Percentiles rank a stretch among this genome's conserved stretches.
phyloP scores from a whole-genome alignment of 805 yeast species.

The Lipomyces lipofer region DNA sequence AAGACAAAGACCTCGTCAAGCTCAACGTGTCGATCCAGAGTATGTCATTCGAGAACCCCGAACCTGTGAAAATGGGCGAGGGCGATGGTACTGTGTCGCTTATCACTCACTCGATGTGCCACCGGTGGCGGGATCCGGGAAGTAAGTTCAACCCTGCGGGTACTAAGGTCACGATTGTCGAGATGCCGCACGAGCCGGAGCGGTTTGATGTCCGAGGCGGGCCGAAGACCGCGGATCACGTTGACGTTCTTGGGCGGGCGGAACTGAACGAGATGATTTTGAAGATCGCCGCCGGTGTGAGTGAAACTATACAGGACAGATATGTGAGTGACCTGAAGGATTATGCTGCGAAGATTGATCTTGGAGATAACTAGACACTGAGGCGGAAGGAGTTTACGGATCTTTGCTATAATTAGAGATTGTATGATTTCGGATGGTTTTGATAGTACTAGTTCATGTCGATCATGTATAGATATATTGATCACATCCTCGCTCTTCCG shows the following conservation, averaged over 20 bases:
- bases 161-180: conserved; percentile 73
- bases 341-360: conserved; percentile 59
- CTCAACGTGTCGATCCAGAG: conserved; percentile 71
- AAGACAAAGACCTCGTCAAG: conserved; percentile 50
- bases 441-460: no score
- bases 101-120: conserved; percentile 85
- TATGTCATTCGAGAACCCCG: conserved; percentile 36
- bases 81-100: conserved; percentile 96
- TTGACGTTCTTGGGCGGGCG: conserved; percentile 91
- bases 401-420: no score
- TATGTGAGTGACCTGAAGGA: conserved; percentile 59
- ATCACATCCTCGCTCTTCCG: no score
- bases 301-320: conserved; percentile 62
- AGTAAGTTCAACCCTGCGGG: conserved; percentile 77
- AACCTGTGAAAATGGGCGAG: conserved; percentile 79
- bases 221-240: conserved; percentile 96
- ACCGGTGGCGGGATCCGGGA: conserved; percentile 73
- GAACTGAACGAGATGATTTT: conserved; percentile 84
- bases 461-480: no score
- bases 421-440: no score
- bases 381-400: no score
- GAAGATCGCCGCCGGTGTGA: conserved; percentile 79
- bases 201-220: conserved; percentile 95
- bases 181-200: conserved; percentile 91
- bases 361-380: conserved; percentile 37